phyloP scores from a whole-genome alignment of 2,329 filamentous ascomycete genomes.

The Fusarium beomiforme region DNA sequence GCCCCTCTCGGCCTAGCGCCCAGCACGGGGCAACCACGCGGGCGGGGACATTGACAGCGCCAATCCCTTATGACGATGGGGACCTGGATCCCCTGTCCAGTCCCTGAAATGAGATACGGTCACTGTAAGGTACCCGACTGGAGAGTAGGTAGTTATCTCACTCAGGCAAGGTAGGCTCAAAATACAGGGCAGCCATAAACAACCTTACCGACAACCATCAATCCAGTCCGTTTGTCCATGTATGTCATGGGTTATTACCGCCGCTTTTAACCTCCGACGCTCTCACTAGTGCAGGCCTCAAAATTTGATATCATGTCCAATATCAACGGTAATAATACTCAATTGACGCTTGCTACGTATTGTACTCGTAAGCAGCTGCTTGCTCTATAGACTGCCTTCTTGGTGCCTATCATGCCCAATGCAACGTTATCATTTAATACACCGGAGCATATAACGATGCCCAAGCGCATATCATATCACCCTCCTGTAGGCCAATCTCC shows the following conservation, averaged over 20 bases:
- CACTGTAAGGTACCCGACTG: constrained; percentile 33
- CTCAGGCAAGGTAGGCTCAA: too few species aligned
- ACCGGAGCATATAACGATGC: background rate
- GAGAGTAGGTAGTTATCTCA: too few species aligned
- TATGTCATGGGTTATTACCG: too few species aligned
- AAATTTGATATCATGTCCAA: background rate
- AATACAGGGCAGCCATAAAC: constrained; percentile 13
- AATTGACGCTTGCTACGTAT: background rate
- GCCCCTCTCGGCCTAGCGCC: constrained; percentile 32
- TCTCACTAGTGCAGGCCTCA: background rate
- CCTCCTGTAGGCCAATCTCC: background rate
- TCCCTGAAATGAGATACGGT: constrained; percentile 36
- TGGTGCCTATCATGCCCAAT: background rate
- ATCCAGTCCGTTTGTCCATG: background rate
- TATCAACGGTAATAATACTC: constrained; percentile 15
- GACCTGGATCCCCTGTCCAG: constrained; percentile 17
- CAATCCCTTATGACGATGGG: constrained; percentile 14
- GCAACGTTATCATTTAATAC: constrained; percentile 16
- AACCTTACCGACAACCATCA: background rate
- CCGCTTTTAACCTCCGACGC: constrained; percentile 8
- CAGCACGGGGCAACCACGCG: constrained; percentile 37
- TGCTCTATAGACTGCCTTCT: background rate
- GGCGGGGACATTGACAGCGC: constrained; percentile 20
- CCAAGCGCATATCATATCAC: constrained; percentile 11
- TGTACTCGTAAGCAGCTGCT: background rate